Base-by-base conservation (phyloP, 2,329 filamentous ascomycete genomes). In the Fusarium temperatum region DNA sequence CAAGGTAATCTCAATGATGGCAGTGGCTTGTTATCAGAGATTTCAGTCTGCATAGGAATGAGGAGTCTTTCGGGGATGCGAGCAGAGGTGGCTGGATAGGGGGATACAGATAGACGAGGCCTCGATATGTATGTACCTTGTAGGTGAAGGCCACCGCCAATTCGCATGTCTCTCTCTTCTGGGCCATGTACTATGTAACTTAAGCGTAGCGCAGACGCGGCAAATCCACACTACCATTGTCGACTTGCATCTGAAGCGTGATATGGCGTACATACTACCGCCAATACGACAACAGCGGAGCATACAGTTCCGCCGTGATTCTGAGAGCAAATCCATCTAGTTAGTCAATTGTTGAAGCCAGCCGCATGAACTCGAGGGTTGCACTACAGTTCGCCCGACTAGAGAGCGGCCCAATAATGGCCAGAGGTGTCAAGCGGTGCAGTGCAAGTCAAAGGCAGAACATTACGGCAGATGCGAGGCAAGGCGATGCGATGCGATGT, bases 291-390 rank as follows among this genome's bases (percentile, higher is more conserved):
- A 41, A 41, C 55, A 36, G 44, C 66, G 70, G 70, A 73, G 66
- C 53, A 59, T 56, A 71, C 50, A 41, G 24, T 68, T 72, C 68
- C 68, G 68, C 55, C 38, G 24, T 50, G 68, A 56, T 45, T 42
- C 30, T 57, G 53, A 59, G 47, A 39, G 35, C 30, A 42, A 47
- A 41, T 35, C 26, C 39, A 60, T 56, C 47, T 50, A 32, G n/a
- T 57, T 44, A 69, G 51, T 32, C 18, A 67, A 55, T 51, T 64
- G 28, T 30, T 53, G 28, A 44, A 48, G 55, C 24, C 47, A 66
- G 62, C 53, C 56, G 70, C 70, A 73, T 73, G 70, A 73, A 73
- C 70, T 67, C 26, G 57, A 74, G 53, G 70, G 70, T 74, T 74
- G 61, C 61, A 73, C 66, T 56, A 73, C 70, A 66, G 57, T 32